Evolutionary conservation across 2,329 filamentous ascomycete species (phyloP), one percentile per base, ranked within the genome.

Genomic region (Botrytis pseudocinerea): DNA sequence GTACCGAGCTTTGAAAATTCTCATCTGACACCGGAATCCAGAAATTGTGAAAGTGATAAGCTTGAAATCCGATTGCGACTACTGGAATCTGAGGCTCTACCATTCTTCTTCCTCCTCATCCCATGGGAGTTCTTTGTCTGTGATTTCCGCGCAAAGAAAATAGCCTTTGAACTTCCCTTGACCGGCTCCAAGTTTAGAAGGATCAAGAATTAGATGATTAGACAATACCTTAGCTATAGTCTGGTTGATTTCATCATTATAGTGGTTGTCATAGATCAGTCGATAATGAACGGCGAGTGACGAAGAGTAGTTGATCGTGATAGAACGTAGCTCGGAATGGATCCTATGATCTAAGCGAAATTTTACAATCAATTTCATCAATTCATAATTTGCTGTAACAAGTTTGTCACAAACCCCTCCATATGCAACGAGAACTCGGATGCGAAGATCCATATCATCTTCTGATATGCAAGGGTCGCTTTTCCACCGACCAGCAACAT

Each of bases 241-340:
- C 32, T 32, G 32, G 32, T 32, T 2, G 32, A 32, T 32, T 32
- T 32, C 32, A 32, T 2, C 32, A 32, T 2, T 32, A 32, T 32
- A 32, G 32, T 32, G 32, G 32, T 32, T 7, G 16, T 28, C 60
- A 16, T 42, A 6, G 10, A 62, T 9, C 0, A 1, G 0, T 9
- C 60, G 38, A 46, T 32, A 46, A 32, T 64, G 18, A 1, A 0
- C 3, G 8, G 61, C 1, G 1, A 63, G 38, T 12, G 60, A 10
- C 10, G 1, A 6, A 1, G 1, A 16, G 12, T 7, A 7, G 4
- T 1, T 0, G 10, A 14, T 0, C 2, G 4, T 25, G 0, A 51
- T 2, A n/a, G 0, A 2, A n/a, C 4, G 4, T 51, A 51, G 48
- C 10, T 51, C 46, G 1, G 0, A 1, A 44, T 44, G 16, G 1